Base-by-base conservation (phyloP, 2,329 filamentous ascomycete genomes). In the Myotisia sp. region DNA sequence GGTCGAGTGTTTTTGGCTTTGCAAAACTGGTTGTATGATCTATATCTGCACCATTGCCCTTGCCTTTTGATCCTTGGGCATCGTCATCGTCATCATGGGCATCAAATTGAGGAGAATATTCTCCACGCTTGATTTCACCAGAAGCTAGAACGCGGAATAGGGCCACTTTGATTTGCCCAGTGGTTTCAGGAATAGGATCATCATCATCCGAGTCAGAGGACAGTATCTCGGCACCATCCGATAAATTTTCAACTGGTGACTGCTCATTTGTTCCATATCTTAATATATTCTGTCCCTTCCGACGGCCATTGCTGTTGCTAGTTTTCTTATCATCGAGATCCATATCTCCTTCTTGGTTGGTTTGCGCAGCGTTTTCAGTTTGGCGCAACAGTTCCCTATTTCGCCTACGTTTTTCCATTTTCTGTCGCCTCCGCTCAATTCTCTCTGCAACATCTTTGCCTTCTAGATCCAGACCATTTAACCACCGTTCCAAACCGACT, bases 21-120 rank as follows among this genome's bases (percentile, higher is more conserved):
- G 87, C 87, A 58, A 95, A 95, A 53, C 86, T 93, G 5, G 90
- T 95, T 2, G 90, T 95, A 55, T 98, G 90, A 59, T 95, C 90
- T 37, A 94, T 73, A 50, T 93, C 84, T 26, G 75, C 79, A 47
- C 86, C 81, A 24, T 68, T 73, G 33, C 65, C 70, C 18, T 64
- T 62, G 21, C 53, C 57, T 10, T 47, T 45, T 7, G 37, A 26
- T 18, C 67, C 57, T 36, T 58, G 55, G 12, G 68, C 63, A 35
- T 79, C 76, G 37, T 93, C 85, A 42, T 93, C 86, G 42, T 93
- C 87, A 50, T 95, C 90, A 48, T 95, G 84, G 2, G 87, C 87
- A 54, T 93, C 86, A 44, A 95, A 95, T 51, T 95, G 90, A 8
- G 90, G 90, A 1, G 86, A 93, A 58, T 95, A 98, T 59, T 98